These are phyloP conservation scores for Phytophthora pini DNA, from an alignment of 352 stramenopile species.

Conservation along the genomic window DNA sequence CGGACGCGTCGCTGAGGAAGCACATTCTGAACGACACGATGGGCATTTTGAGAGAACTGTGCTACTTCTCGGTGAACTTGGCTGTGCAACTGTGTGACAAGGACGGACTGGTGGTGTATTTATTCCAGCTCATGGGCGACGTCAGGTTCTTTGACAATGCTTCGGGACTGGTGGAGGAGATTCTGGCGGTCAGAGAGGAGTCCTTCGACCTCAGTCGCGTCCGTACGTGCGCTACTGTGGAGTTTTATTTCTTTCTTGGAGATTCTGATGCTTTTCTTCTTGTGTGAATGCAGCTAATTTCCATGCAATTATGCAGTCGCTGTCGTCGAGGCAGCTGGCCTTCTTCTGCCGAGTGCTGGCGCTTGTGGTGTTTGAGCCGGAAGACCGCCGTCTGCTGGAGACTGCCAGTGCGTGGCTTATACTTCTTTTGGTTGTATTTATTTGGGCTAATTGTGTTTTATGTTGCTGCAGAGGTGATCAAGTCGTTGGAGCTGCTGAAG, in stretches of 20 bases:
- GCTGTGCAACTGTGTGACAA: conserved; percentile 78
- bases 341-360: conserved; percentile 97
- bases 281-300: conserved; percentile 76
- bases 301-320: conserved; percentile 87
- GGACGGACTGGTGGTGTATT: conserved; percentile 90
- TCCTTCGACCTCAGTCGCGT: conserved; percentile 82
- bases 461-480: conserved; percentile 83
- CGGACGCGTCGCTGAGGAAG: conserved; percentile 56
- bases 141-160: conserved; percentile 92
- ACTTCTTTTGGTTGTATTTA: conserved; percentile 6
- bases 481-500: conserved; percentile 93
- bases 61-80: conserved; percentile 79
- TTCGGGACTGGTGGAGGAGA: conserved; percentile 92
- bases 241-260: neutral
- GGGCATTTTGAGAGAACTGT: conserved; percentile 82
- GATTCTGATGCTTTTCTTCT: conserved; percentile 9
- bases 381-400: conserved; percentile 93
- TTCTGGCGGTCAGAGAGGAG: conserved; percentile 88
- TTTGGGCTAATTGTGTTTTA: conserved; percentile 21
- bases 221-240: conserved; percentile 44
- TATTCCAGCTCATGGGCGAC: conserved; percentile 94
- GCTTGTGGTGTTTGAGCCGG: conserved; percentile 95
- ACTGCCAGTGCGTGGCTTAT: conserved; percentile 69
- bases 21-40: conserved; percentile 79
- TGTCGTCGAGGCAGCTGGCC: conserved; percentile 93